Percentiles rank a stretch among this genome's conserved stretches.
Conservation (phyloP, 2,329 filamentous ascomycete species). For the Diaporthe velutina region DNA sequence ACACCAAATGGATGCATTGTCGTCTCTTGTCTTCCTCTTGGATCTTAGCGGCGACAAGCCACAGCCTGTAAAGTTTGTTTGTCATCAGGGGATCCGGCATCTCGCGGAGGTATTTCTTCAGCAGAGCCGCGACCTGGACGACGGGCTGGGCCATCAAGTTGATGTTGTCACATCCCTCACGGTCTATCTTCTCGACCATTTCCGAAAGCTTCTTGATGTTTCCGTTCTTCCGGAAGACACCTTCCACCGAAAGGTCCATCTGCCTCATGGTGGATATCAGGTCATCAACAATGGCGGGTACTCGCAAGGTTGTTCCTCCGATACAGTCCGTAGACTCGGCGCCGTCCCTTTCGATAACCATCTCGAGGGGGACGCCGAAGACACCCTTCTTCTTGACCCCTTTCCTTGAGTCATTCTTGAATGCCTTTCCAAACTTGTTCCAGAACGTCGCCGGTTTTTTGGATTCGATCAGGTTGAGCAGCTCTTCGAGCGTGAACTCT, state of each 20-base stretch:
- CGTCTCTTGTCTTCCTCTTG: slow-evolving; percentile 84
- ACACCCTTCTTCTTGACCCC: slow-evolving; percentile 90
- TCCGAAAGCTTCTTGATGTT: slow-evolving; percentile 96
- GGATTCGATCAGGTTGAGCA: slow-evolving; percentile 92
- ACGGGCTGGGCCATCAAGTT: slow-evolving; percentile 91
- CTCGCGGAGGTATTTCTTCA: slow-evolving; percentile 96
- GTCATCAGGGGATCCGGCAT: slow-evolving; percentile 95
- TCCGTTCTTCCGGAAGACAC: slow-evolving; percentile 98
- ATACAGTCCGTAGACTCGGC: slow-evolving; percentile 98
- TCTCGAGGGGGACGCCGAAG: slow-evolving; percentile 90
- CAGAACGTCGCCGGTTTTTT: slow-evolving; percentile 92
- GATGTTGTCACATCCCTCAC: slow-evolving; percentile 85
- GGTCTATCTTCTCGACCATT: slow-evolving; percentile 86
- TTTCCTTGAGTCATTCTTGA: slow-evolving; percentile 87
- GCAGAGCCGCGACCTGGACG: slow-evolving; percentile 90
- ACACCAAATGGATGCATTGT: slow-evolving; percentile 88
- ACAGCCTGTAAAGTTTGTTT: slow-evolving; percentile 92
- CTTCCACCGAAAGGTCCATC: slow-evolving; percentile 99
- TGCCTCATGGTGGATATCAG: slow-evolving; percentile 94
- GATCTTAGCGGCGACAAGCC: slow-evolving; percentile 91
- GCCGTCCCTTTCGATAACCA: slow-evolving; percentile 91
- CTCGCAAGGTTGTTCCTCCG: slow-evolving; percentile 88
- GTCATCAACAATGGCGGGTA: slow-evolving; percentile 96
- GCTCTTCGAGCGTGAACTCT: slow-evolving; percentile 93
- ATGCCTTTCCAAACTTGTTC: slow-evolving; percentile 98